A percentile compares a stretch with the other conserved stretches of the same genome.
phyloP scores from a whole-genome alignment of 2,329 filamentous ascomycete species.

The Calonectria pteridis region DNA sequence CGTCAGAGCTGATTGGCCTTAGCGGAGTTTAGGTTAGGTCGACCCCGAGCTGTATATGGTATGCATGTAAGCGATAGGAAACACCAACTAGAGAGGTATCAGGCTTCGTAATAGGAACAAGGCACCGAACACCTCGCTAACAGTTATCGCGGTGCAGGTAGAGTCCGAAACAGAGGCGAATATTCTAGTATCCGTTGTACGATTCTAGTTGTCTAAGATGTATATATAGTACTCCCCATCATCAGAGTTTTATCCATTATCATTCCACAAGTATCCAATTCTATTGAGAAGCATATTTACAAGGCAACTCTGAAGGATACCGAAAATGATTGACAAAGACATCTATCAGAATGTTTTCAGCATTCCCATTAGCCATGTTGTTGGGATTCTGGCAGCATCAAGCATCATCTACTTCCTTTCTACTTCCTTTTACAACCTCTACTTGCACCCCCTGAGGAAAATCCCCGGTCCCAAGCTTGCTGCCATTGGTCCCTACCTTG shows the following conservation, averaged over 20 bases:
- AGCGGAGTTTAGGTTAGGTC: background rate
- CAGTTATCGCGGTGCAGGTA: background rate
- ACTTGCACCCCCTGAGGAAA: background rate
- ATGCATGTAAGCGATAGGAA: background rate
- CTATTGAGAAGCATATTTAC: background rate
- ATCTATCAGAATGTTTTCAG: background rate
- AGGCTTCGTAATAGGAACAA: background rate
- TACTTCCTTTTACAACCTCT: slow-evolving; percentile 1
- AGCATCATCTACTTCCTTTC: background rate
- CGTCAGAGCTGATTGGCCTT: background rate
- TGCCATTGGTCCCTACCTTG: slow-evolving; percentile 1
- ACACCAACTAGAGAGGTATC: background rate
- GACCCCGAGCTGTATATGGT: background rate
- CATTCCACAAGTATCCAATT: background rate
- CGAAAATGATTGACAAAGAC: slow-evolving; percentile 1
- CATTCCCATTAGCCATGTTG: background rate
- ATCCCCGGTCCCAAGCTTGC: background rate
- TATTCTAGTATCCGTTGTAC: background rate
- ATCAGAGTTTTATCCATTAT: background rate
- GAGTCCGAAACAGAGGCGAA: background rate
- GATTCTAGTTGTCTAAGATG: background rate
- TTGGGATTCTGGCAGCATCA: background rate
- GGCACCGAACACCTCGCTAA: background rate
- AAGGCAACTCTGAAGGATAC: background rate
- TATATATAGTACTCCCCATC: background rate